A percentile compares a stretch with the other conserved stretches of the same genome.
Conservation (phyloP, 2,329 filamentous ascomycete genomes). For the Teratosphaeria gauchensis region DNA sequence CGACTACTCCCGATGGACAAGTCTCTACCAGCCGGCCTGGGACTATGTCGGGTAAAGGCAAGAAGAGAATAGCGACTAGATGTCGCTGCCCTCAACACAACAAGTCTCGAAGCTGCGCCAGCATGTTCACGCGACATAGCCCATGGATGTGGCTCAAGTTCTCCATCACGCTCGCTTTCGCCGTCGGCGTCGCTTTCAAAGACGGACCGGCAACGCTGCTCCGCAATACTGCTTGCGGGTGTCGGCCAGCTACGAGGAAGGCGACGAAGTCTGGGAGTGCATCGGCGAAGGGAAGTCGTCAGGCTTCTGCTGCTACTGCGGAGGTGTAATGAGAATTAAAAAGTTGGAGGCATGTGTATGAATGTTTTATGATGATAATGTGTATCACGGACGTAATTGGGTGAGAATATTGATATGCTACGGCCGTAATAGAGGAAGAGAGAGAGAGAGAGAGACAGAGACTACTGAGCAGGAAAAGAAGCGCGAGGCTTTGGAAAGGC, state of each 20-base stretch:
- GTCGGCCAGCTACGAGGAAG: neutral
- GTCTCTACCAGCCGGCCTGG: neutral
- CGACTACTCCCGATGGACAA: neutral
- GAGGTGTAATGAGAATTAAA: neutral
- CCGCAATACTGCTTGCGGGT: slow-evolving; percentile 1
- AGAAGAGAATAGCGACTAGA: slow-evolving; percentile 11
- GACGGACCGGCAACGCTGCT: slow-evolving; percentile 36
- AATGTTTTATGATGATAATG: too few relatives aligned
- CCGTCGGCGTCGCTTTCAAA: slow-evolving; percentile 39
- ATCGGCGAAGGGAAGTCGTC: neutral
- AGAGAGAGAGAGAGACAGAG: too few relatives aligned
- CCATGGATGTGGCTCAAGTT: slow-evolving; percentile 40
- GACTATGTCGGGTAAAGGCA: slow-evolving; percentile 14
- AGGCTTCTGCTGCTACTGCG: neutral
- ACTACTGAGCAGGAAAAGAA: too few relatives aligned
- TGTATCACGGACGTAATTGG: too few relatives aligned
- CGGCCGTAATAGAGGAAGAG: too few relatives aligned
- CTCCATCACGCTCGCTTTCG: slow-evolving; percentile 37
- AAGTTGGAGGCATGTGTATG: neutral
- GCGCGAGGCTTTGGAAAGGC: too few relatives aligned
- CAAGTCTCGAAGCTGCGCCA: neutral
- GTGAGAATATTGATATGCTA: too few relatives aligned
- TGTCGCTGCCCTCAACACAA: slow-evolving; percentile 3
- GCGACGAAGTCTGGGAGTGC: neutral
- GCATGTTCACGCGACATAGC: slow-evolving; percentile 11